Conservation (phyloP, 1,284 basidiomycete species). For the Ustilago xerochloae region DNA sequence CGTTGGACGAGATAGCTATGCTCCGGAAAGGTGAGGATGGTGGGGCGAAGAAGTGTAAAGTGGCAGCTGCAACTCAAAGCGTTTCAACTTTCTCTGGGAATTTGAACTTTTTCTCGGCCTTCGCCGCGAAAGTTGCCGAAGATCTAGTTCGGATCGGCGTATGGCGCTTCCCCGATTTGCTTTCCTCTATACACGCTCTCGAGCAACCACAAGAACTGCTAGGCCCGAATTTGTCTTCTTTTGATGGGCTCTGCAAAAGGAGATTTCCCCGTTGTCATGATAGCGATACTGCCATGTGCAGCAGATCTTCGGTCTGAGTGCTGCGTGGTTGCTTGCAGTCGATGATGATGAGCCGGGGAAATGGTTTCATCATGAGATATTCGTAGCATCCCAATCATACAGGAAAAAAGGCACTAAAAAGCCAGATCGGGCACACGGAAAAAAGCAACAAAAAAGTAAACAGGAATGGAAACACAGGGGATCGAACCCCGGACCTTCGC, state of each 20-base stretch:
- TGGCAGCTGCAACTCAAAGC: not conserved
- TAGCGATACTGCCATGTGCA: no score
- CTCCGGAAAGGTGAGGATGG: not conserved
- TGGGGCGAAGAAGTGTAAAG: not conserved
- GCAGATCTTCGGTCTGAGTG: no score
- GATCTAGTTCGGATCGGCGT: not conserved
- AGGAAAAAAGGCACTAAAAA: constrained; percentile 1
- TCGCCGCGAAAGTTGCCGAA: constrained; percentile 6
- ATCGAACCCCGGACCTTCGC: constrained; percentile 57
- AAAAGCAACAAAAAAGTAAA: constrained; percentile 16
- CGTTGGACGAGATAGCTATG: not conserved
- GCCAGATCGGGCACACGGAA: not conserved
- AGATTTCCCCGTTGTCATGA: no score
- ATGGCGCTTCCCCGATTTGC: not conserved
- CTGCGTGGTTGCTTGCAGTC: no score
- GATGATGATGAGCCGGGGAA: no score
- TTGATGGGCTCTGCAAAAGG: no score
- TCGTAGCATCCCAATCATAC: no score
- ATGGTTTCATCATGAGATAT: no score
- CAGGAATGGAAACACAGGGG: constrained; percentile 56
- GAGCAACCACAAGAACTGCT: not conserved
- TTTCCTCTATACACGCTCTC: not conserved
- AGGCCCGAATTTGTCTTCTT: no score
- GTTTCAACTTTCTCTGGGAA: not conserved
- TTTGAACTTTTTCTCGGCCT: constrained; percentile 11